Percentiles rank a stretch among this genome's conserved stretches.
phyloP scores from a whole-genome alignment of 208 protist genomes.

The Trichomonas gallinae region DNA sequence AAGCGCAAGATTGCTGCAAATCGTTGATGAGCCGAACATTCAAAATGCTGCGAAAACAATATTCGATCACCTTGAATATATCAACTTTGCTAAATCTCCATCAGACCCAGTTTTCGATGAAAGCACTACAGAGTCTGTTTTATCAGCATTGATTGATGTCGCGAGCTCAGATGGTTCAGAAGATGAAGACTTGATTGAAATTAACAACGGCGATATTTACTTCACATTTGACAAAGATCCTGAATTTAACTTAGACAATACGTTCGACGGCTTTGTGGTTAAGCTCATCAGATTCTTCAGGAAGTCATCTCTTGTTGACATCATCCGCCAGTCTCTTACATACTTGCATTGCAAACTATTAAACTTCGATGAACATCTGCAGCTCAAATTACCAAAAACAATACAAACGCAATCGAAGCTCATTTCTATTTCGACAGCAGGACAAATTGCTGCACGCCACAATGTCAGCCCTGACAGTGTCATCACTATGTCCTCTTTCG shows the following conservation, averaged over 20 bases:
- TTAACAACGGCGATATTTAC: neutral
- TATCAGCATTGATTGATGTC: neutral
- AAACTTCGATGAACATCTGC: neutral
- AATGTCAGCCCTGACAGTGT: neutral
- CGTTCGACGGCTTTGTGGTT: neutral
- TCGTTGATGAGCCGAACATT: neutral
- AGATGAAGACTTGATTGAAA: neutral
- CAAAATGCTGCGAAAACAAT: neutral
- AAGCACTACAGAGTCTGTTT: neutral
- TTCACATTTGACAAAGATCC: neutral
- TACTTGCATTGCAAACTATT: neutral
- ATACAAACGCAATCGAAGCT: neutral
- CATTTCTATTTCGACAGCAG: neutral
- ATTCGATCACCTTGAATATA: no score
- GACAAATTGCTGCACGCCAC: neutral
- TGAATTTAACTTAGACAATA: neutral
- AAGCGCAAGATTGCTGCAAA: neutral
- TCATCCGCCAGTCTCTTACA: neutral
- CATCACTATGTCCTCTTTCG: neutral
- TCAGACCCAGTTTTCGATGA: neutral
- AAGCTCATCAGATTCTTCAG: neutral
- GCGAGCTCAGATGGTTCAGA: neutral
- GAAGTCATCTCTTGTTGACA: neutral
- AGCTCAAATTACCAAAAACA: neutral
- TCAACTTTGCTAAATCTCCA: neutral